A percentile compares a stretch with the other conserved stretches of the same genome.
These are phyloP conservation scores for Penicillium palitans DNA, from an alignment of 2,329 filamentous ascomycete species.

Conservation along the genomic window DNA sequence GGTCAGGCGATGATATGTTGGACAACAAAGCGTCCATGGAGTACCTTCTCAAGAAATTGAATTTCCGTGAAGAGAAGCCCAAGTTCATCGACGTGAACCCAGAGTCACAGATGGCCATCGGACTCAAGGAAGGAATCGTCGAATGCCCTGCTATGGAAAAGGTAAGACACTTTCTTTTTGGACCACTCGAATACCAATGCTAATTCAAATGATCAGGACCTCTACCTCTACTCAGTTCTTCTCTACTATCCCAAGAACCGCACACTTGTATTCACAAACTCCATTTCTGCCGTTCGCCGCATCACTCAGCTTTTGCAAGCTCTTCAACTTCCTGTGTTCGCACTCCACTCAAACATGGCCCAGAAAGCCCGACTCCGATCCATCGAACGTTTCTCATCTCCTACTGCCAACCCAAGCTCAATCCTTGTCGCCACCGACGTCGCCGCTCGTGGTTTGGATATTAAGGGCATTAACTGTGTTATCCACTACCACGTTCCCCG, in stretches of 20 bases:
- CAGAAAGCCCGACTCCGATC: slow-evolving; percentile 95
- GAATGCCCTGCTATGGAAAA: slow-evolving; percentile 95
- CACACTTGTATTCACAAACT: slow-evolving; percentile 92
- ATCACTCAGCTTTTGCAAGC: slow-evolving; percentile 81
- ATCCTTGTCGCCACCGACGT: slow-evolving; percentile 94
- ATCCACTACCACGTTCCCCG: slow-evolving; percentile 95
- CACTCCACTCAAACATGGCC: slow-evolving; percentile 89
- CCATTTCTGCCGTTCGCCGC: slow-evolving; percentile 86
- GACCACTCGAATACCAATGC: neutral
- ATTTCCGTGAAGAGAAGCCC: slow-evolving; percentile 79
- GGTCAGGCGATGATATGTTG: slow-evolving; percentile 59
- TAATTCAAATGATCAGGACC: slow-evolving; percentile 57
- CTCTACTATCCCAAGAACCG: slow-evolving; percentile 78
- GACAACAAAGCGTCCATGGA: slow-evolving; percentile 82
- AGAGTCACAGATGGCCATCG: slow-evolving; percentile 79
- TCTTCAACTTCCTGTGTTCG: slow-evolving; percentile 71
- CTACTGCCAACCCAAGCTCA: slow-evolving; percentile 54
- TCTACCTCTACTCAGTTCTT: slow-evolving; percentile 87
- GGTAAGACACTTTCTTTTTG: slow-evolving; percentile 46
- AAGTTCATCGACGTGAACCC: slow-evolving; percentile 94
- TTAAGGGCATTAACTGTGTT: slow-evolving; percentile 82
- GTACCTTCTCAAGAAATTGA: slow-evolving; percentile 85
- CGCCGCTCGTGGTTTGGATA: slow-evolving; percentile 90
- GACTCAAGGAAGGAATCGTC: slow-evolving; percentile 83
- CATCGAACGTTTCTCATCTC: slow-evolving; percentile 79